Conservation (phyloP, 345 rosid species). For the Salix purpurea region DNA sequence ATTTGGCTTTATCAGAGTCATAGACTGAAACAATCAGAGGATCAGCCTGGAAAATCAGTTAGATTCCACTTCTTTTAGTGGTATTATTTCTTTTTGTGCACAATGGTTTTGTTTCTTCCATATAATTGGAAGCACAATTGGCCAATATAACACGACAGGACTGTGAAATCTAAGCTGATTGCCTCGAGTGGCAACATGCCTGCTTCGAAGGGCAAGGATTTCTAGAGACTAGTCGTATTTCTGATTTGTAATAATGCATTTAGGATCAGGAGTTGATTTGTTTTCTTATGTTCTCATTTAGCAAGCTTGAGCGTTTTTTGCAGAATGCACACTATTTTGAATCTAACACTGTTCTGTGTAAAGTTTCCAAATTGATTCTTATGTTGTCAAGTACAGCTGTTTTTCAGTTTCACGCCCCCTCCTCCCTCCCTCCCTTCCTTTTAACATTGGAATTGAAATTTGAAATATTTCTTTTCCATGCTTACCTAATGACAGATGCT, state of each 20-base stretch:
- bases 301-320: neutral
- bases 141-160: neutral
- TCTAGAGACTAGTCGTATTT: neutral
- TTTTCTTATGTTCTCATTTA: neutral
- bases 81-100: neutral
- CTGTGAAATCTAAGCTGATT: neutral
- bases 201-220: neutral
- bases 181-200: neutral
- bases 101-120: neutral
- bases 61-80: neutral
- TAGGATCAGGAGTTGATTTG: neutral
- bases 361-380: constrained; percentile 57
- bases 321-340: constrained; percentile 92
- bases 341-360: constrained; percentile 79
- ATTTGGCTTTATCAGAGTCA: neutral
- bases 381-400: constrained; percentile 63
- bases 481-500: neutral
- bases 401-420: constrained; percentile 5
- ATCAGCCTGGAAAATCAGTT: neutral
- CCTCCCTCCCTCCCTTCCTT: neutral
- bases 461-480: constrained; percentile 25
- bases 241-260: neutral
- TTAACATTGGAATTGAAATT: neutral
- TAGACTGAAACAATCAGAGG: neutral
- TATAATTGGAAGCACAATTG: neutral